Evolutionary conservation across 441 rosid genomes (phyloP).

Genomic region (Raphanus hybrid): DNA sequence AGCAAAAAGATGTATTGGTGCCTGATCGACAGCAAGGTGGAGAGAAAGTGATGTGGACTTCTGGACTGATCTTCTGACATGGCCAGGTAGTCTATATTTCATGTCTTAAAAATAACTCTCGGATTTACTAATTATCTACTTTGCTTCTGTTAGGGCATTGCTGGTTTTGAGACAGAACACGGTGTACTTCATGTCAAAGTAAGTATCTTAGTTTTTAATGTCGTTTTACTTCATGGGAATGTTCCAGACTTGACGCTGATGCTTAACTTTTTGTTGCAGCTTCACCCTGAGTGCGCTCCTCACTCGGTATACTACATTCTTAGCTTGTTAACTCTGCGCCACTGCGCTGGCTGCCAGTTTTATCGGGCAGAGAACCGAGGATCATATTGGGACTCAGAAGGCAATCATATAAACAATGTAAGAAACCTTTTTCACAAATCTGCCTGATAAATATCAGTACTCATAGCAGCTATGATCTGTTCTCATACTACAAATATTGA

Average conservation of each 20-base stretch:
- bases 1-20: conserved; percentile 70
- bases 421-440: conserved; percentile 28
- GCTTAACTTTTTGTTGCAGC: conserved; percentile 56
- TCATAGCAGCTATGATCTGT: neutral
- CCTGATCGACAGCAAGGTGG: conserved; percentile 78
- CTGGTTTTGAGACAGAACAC: conserved; percentile 79
- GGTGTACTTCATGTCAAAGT: conserved; percentile 89
- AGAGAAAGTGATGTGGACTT: conserved; percentile 74
- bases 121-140: conserved; percentile 11
- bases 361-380: conserved; percentile 86
- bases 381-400: conserved; percentile 76
- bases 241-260: conserved; percentile 12
- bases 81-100: conserved; percentile 68
- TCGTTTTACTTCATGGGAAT: neutral
- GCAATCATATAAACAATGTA: conserved; percentile 80
- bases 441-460: too few species aligned
- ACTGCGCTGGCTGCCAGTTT: conserved; percentile 93
- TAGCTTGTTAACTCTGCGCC: conserved; percentile 70
- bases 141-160: conserved; percentile 65
- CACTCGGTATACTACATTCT: conserved; percentile 82
- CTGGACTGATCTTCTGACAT: conserved; percentile 86
- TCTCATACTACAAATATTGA: neutral
- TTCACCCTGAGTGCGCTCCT: conserved; percentile 94
- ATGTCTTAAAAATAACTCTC: conserved; percentile 1
- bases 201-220: conserved; percentile 36